Evolutionary conservation across 202 grass and related monocot genomes (phyloP).

Genomic region (Bolboschoenoplectus hybrid): DNA sequence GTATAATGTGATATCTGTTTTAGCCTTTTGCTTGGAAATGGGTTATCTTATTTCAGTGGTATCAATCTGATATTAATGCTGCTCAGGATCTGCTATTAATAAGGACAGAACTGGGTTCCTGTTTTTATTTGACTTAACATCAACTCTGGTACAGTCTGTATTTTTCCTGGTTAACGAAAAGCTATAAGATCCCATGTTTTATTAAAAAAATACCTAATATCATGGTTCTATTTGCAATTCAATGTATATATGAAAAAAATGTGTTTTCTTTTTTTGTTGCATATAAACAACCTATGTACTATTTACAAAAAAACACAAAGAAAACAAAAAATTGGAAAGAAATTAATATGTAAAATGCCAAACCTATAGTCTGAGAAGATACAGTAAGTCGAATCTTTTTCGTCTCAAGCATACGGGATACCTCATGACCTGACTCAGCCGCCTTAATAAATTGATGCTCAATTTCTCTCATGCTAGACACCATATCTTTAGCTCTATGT

Average conservation of each 20-base stretch:
- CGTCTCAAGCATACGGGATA: conserved; percentile 69
- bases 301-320: not conserved
- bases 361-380: conserved; percentile 55
- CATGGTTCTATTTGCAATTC: not conserved
- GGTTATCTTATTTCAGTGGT: not conserved
- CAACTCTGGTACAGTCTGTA: not conserved
- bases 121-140: not conserved
- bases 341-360: not conserved
- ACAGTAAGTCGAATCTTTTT: conserved; percentile 50
- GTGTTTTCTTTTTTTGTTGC: not conserved
- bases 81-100: not conserved
- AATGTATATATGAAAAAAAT: conserved; percentile 2
- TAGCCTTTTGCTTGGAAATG: not conserved
- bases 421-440: conserved; percentile 59
- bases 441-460: conserved; percentile 59
- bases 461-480: conserved; percentile 60
- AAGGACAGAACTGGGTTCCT: not conserved
- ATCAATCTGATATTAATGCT: not conserved
- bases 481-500: conserved; percentile 54
- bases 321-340: not conserved
- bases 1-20: not conserved
- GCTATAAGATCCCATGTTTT: not conserved
- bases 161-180: not conserved
- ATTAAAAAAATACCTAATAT: not conserved
- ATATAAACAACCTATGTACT: not conserved